phyloP scores from a whole-genome alignment of 2,329 filamentous ascomycete species.

The Didymella pomorum region DNA sequence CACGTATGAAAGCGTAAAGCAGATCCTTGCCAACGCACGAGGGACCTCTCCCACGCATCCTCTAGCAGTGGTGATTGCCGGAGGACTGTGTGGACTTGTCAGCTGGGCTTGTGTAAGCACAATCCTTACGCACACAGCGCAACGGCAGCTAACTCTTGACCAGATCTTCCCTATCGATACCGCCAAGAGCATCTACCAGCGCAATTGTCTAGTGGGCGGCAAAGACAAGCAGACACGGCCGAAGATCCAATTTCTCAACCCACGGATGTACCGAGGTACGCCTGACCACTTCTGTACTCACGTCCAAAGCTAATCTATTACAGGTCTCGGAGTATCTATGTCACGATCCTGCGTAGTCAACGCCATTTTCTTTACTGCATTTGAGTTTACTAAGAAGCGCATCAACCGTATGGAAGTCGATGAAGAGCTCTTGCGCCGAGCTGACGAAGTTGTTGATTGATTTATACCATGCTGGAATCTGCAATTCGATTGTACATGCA shows the following conservation, averaged over 20 bases:
- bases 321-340: conserved; percentile 80
- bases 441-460: conserved; percentile 28
- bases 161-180: conserved; percentile 73
- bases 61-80: conserved; percentile 78
- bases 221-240: conserved; percentile 65
- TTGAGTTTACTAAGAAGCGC: conserved; percentile 78
- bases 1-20: conserved; percentile 87
- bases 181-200: conserved; percentile 85
- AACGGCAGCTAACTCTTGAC: conserved; percentile 12
- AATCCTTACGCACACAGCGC: no score
- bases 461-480: conserved; percentile 7
- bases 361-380: conserved; percentile 88
- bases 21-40: conserved; percentile 77
- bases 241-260: conserved; percentile 79
- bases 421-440: conserved; percentile 45
- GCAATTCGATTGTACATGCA: conserved; percentile 27
- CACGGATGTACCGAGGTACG: conserved; percentile 78
- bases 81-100: conserved; percentile 81
- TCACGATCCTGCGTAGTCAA: conserved; percentile 82
- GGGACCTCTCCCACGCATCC: conserved; percentile 79
- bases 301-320: conserved; percentile 9
- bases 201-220: conserved; percentile 76
- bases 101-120: conserved; percentile 79
- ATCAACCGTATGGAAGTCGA: conserved; percentile 56
- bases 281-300: no score